A percentile compares a stretch with the other conserved stretches of the same genome.
Evolutionary conservation across 306 rosid species (phyloP).

Genomic region (Gillenia trifoliata): DNA sequence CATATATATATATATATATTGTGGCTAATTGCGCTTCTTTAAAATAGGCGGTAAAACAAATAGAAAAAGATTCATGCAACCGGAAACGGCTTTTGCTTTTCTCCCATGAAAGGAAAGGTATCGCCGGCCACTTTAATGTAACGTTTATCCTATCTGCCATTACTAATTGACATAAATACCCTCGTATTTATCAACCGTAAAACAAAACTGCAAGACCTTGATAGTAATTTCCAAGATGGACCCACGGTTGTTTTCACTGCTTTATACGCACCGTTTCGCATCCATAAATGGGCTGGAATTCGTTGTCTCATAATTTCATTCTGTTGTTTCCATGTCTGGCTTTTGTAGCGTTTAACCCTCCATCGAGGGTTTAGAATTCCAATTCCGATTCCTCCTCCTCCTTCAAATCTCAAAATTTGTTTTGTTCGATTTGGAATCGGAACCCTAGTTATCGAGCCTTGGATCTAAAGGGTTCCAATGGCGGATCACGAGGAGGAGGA

Average conservation of each 20-base stretch:
- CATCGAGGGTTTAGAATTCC: constrained; percentile 7
- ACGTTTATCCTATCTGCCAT: not conserved
- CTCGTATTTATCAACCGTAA: not conserved
- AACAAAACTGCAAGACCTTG: not conserved
- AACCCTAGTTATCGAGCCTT: constrained; percentile 38
- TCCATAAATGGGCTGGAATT: constrained; percentile 20
- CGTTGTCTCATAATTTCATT: not conserved
- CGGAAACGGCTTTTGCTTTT: not conserved
- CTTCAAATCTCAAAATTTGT: not conserved
- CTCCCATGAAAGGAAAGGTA: constrained; percentile 27
- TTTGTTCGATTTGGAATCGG: constrained; percentile 17
- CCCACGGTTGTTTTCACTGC: not conserved
- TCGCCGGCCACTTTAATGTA: constrained; percentile 5
- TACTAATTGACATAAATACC: constrained; percentile 8
- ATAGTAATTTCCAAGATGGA: not conserved
- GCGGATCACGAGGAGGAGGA: constrained; percentile 95
- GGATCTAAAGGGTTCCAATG: constrained; percentile 50
- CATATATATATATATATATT: too few species aligned
- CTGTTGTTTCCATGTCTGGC: not conserved
- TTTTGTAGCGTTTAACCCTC: not conserved
- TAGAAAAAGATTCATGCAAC: not conserved
- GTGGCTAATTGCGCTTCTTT: too few species aligned
- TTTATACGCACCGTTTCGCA: constrained; percentile 23
- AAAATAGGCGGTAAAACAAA: not conserved
- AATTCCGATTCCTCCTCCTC: not conserved